Conservation (phyloP, 768 basidiomycete genomes). For the Lactarius trivialis region DNA sequence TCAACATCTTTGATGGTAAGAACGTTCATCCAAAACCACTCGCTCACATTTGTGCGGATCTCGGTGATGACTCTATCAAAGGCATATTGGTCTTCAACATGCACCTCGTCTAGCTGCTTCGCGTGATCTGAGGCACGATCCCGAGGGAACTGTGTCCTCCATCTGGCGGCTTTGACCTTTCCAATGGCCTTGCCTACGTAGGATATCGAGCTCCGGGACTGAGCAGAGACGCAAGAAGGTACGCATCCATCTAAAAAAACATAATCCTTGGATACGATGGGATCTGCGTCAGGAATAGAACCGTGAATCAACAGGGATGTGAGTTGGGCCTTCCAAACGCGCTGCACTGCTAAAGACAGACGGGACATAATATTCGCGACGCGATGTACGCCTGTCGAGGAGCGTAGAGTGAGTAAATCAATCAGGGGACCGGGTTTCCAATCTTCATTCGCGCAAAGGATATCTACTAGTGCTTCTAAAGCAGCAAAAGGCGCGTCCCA, state of each 20-base stretch:
- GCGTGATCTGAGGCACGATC: slow-evolving; percentile 61
- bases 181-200: slow-evolving; percentile 86
- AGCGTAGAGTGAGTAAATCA: slow-evolving; percentile 65
- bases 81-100: slow-evolving; percentile 68
- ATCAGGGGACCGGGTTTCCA: slow-evolving; percentile 78
- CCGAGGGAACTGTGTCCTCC: slow-evolving; percentile 72
- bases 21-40: slow-evolving; percentile 92
- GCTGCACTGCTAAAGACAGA: slow-evolving; percentile 69
- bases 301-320: slow-evolving; percentile 79
- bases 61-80: slow-evolving; percentile 71
- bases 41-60: slow-evolving; percentile 76
- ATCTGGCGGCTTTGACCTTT: slow-evolving; percentile 72
- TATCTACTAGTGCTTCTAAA: slow-evolving; percentile 56
- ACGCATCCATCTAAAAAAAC: slow-evolving; percentile 56
- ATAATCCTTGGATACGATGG: slow-evolving; percentile 58
- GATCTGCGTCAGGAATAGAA: slow-evolving; percentile 51
- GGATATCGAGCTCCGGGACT: slow-evolving; percentile 72
- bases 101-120: slow-evolving; percentile 52
- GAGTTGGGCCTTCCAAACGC: slow-evolving; percentile 81
- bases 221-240: slow-evolving; percentile 66
- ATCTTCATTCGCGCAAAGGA: slow-evolving; percentile 45
- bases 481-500: slow-evolving; percentile 86
- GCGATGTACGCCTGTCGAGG: slow-evolving; percentile 72
- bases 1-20: slow-evolving; percentile 78
- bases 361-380: slow-evolving; percentile 64